phyloP scores from a whole-genome alignment of 192 early-diverging fungal genomes.

The Mortierella hygrophila region DNA sequence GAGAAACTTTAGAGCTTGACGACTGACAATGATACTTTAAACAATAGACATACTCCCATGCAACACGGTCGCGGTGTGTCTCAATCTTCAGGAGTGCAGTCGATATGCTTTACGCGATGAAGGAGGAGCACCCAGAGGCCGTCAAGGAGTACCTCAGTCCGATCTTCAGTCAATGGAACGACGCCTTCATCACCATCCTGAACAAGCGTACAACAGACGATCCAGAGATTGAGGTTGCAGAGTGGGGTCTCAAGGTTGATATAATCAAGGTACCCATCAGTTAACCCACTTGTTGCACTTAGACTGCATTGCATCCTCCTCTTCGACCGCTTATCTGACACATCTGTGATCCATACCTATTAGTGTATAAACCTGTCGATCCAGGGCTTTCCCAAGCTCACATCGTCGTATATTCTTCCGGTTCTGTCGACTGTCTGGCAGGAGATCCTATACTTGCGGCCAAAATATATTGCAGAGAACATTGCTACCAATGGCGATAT shows the following conservation, averaged over 20 bases:
- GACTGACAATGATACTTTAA: not conserved
- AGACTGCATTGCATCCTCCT: not conserved
- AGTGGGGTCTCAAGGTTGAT: slow-evolving; percentile 75
- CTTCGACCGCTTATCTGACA: not conserved
- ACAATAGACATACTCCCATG: slow-evolving; percentile 67
- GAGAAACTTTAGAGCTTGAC: not conserved
- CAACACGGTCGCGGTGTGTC: slow-evolving; percentile 79
- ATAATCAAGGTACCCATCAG: slow-evolving; percentile 68
- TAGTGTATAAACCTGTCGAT: slow-evolving; percentile 71
- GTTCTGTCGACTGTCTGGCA: slow-evolving; percentile 78
- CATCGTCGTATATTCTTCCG: slow-evolving; percentile 54
- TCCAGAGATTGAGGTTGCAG: slow-evolving; percentile 62
- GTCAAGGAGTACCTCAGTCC: slow-evolving; percentile 79
- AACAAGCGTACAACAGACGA: slow-evolving; percentile 59
- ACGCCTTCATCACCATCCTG: slow-evolving; percentile 71
- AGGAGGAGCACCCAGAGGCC: slow-evolving; percentile 76
- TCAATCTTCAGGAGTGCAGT: slow-evolving; percentile 87
- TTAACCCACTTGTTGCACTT: not conserved
- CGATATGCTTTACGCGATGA: slow-evolving; percentile 83
- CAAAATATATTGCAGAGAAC: slow-evolving; percentile 55
- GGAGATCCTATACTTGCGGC: slow-evolving; percentile 67
- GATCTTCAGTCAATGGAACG: slow-evolving; percentile 82
- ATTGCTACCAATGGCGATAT: slow-evolving; percentile 17
- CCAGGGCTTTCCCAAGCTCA: slow-evolving; percentile 71
- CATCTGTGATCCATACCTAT: not conserved